phyloP scores from a whole-genome alignment of 23 red algal genomes.

The Chondrus crispus region DNA sequence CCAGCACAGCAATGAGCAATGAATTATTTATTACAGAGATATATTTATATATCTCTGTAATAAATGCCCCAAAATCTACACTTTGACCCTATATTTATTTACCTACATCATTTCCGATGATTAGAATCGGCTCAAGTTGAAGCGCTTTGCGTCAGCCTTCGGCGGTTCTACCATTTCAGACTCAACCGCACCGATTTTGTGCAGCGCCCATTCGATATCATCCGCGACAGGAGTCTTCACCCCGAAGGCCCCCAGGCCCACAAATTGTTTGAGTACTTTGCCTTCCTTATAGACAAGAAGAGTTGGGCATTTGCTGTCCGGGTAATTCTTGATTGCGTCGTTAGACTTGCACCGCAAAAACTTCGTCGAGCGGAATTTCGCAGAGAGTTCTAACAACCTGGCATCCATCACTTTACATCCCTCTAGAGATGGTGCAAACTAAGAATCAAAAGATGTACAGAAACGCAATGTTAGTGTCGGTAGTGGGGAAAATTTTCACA shows the following conservation, averaged over 20 bases:
- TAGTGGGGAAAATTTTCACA: no score
- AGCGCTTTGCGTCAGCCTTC: conserved; percentile 33
- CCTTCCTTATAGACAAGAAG: conserved; percentile 81
- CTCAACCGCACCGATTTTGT: conserved; percentile 57
- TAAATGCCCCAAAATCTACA: no score
- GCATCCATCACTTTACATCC: conserved; percentile 58
- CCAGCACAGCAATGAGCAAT: no score
- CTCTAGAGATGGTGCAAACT: conserved; percentile 71
- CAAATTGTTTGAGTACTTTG: conserved; percentile 65
- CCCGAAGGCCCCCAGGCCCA: conserved; percentile 45
- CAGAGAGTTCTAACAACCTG: conserved; percentile 59
- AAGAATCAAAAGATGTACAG: not conserved
- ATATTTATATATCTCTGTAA: no score
- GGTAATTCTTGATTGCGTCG: conserved; percentile 84
- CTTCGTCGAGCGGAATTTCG: conserved; percentile 60
- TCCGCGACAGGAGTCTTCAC: conserved; percentile 38
- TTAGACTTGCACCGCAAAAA: conserved; percentile 77
- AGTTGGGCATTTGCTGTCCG: conserved; percentile 75
- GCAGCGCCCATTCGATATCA: conserved; percentile 79
- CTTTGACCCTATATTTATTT: no score
- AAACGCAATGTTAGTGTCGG: not conserved
- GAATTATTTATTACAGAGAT: no score
- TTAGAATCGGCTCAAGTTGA: conserved; percentile 64
- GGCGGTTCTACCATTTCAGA: conserved; percentile 61
- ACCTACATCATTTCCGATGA: no score